Conservation (phyloP, 2,329 filamentous ascomycete species). For the Juglanconis sp. region DNA sequence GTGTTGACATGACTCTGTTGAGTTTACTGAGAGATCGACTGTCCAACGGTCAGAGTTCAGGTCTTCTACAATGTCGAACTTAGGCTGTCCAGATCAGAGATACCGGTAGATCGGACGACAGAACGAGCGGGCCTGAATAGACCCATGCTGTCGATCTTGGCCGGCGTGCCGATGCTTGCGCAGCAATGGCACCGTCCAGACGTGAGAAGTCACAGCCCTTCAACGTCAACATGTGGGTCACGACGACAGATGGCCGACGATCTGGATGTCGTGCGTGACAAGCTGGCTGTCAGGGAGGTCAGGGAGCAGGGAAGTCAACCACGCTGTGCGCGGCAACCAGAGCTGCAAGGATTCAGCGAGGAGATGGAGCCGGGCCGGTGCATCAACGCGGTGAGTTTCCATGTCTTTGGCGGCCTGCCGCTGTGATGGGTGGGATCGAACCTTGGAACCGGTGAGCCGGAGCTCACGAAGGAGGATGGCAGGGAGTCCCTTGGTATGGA, state of each 20-base stretch:
- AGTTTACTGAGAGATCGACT: not conserved
- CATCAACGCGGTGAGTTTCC: not conserved
- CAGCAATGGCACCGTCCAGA: too few species aligned
- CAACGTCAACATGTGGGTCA: not conserved
- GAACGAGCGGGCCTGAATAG: not conserved
- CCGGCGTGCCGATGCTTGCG: not conserved
- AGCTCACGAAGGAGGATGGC: not conserved
- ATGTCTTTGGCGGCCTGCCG: not conserved
- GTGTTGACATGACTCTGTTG: not conserved
- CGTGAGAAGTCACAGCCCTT: too few species aligned
- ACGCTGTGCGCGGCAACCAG: not conserved
- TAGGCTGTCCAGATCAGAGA: too few species aligned
- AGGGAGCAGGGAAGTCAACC: not conserved
- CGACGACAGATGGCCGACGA: not conserved
- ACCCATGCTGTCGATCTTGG: not conserved
- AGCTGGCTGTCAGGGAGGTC: not conserved
- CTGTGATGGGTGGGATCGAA: not conserved
- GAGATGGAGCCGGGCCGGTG: not conserved
- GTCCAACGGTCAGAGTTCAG: not conserved
- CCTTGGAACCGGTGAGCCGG: not conserved
- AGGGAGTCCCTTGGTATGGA: slow-evolving; percentile 12
- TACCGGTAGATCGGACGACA: not conserved
- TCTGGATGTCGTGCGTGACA: slow-evolving; percentile 5
- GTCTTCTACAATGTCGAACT: not conserved
- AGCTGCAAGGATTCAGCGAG: too few species aligned